phyloP scores from a whole-genome alignment of 306 rosid genomes.

The Cicer arietinum region DNA sequence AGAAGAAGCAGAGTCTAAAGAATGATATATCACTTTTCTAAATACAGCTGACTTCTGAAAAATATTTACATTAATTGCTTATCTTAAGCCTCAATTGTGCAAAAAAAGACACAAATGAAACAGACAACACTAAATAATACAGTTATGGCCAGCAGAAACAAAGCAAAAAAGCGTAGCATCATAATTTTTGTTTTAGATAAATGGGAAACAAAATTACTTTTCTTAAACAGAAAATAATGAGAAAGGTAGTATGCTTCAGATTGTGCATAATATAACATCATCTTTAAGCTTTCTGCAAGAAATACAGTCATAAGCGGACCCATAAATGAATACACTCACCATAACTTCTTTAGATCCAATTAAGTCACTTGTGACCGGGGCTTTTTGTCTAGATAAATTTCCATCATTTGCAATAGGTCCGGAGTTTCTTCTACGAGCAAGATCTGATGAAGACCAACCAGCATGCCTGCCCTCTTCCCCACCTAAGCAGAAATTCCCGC shows the following conservation, averaged over 20 bases:
- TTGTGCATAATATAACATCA: slow-evolving; percentile 26
- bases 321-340: slow-evolving; percentile 52
- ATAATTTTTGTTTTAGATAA: slow-evolving; percentile 13
- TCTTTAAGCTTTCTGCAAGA: slow-evolving; percentile 36
- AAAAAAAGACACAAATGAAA: background rate
- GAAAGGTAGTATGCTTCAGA: background rate
- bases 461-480: slow-evolving; percentile 76
- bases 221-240: background rate
- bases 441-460: slow-evolving; percentile 79
- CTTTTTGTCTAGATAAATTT: slow-evolving; percentile 66
- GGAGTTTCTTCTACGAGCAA: slow-evolving; percentile 80
- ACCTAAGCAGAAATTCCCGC: slow-evolving; percentile 55
- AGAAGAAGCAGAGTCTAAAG: background rate
- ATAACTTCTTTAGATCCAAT: slow-evolving; percentile 64
- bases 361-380: slow-evolving; percentile 65
- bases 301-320: slow-evolving; percentile 1
- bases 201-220: background rate
- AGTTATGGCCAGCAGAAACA: background rate
- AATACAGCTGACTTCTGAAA: slow-evolving; percentile 20
- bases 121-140: slow-evolving; percentile 12
- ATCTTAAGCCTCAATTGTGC: slow-evolving; percentile 24
- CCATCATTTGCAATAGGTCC: slow-evolving; percentile 74
- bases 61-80: slow-evolving; percentile 11
- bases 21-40: slow-evolving; percentile 19
- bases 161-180: slow-evolving; percentile 9